Base-by-base conservation (phyloP, 2,329 filamentous ascomycete genomes). In the Arthroderma sp. region DNA sequence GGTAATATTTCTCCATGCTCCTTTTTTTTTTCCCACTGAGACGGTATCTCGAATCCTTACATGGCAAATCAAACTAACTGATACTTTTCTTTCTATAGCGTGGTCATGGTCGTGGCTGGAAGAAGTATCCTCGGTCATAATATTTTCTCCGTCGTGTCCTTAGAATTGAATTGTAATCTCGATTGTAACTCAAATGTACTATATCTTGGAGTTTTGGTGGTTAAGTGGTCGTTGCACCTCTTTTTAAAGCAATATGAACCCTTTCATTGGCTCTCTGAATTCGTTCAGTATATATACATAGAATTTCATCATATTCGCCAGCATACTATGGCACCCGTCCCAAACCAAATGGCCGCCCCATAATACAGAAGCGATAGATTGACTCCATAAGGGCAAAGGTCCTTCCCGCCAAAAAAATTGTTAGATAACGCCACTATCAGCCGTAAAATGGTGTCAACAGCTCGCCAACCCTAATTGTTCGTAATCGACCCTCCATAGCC, bases 71-170 rank as follows among this genome's bases (percentile, higher is more conserved):
- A 28, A 13, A 39, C 31, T 54, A 54, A 54, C 37, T 13, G 17
- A n/a, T 38, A 54, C 66, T 55, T 47, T 51, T 54, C 25, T 54
- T 60, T 57, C 25, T 62, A 65, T 67, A 85, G 80, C 79, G 77
- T 75, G 85, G 85, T 62, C 85, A 88, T 71, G 85, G 85, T 65
- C 76, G 83, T 69, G 83, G 84, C 47, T 87, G 84, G 84, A 86
- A 84, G 76, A 84, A 86, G 70, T 88, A 81, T 79, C 85, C 85
- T 63, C 85, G 78, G 71, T 65, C 67, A 66, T 73, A 66, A 70
- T 53, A 17, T 41, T 17, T 11, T 13, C 23, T 28, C 21, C 25
- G 15, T 25, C 17, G 15, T 33, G 47, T 8, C 15, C 33, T 35
- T 11, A 28, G 2, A 31, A 25, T 4, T 9, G 11, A 38, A 38